A percentile compares a stretch with the other conserved stretches of the same genome.
Evolutionary conservation across 768 basidiomycete genomes (phyloP).

Genomic region (Suillus luteus): DNA sequence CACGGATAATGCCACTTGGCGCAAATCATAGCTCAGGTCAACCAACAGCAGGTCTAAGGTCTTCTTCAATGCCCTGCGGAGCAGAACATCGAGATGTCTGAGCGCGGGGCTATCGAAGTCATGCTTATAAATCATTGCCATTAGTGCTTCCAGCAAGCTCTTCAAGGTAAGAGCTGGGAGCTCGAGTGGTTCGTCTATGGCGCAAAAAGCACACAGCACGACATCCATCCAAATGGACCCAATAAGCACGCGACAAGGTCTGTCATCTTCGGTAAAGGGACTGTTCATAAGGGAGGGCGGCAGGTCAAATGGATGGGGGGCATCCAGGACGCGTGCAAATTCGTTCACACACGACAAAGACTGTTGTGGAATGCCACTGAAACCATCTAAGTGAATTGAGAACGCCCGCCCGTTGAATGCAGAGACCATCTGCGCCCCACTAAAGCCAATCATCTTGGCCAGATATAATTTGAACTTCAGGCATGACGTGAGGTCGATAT

Average conservation of each 20-base stretch:
- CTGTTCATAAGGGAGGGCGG: conserved; percentile 49
- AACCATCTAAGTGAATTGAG: conserved; percentile 54
- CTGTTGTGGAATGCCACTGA: conserved; percentile 42
- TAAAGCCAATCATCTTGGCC: conserved; percentile 57
- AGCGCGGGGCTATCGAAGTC: conserved; percentile 62
- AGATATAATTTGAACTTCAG: conserved; percentile 59
- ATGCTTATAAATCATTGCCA: conserved; percentile 73
- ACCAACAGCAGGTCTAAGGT: conserved; percentile 52
- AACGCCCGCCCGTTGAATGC: conserved; percentile 50
- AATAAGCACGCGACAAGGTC: conserved; percentile 46
- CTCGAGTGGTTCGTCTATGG: conserved; percentile 43
- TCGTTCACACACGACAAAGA: conserved; percentile 61
- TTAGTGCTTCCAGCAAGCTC: conserved; percentile 60
- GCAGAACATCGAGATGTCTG: conserved; percentile 50
- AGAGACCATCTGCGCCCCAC: conserved; percentile 47
- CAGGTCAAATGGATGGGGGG: conserved; percentile 49
- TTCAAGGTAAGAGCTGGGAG: conserved; percentile 62
- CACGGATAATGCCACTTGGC: conserved; percentile 63
- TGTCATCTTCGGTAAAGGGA: conserved; percentile 42
- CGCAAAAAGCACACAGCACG: conserved; percentile 51
- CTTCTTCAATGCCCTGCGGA: conserved; percentile 55
- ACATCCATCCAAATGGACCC: conserved; percentile 69
- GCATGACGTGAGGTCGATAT: conserved; percentile 51
- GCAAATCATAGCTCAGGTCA: conserved; percentile 65
- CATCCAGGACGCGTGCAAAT: conserved; percentile 60